Percentiles rank a stretch among this genome's conserved stretches.
These are phyloP conservation scores for Phytophthora sojae DNA, from an alignment of 352 stramenopile genomes.

Conservation along the genomic window DNA sequence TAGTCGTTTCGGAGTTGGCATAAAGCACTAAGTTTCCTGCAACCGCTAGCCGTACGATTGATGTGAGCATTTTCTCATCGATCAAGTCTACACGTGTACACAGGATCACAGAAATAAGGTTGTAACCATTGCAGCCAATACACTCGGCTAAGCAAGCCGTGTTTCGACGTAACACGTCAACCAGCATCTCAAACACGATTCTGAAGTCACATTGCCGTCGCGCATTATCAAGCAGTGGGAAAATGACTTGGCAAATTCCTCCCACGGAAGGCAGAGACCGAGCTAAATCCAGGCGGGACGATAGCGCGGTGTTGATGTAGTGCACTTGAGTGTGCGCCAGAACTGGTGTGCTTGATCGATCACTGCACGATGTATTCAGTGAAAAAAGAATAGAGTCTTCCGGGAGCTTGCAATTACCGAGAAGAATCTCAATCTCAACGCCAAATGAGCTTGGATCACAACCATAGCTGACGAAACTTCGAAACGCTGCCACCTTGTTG, in stretches of 20 bases:
- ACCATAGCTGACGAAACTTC: constrained; percentile 62
- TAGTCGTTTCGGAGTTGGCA: constrained; percentile 5
- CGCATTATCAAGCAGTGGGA: constrained; percentile 68
- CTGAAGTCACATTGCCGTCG: constrained; percentile 56
- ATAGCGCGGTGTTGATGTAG: constrained; percentile 61
- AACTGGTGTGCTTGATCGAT: constrained; percentile 31
- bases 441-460: constrained; percentile 72
- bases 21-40: constrained; percentile 44
- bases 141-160: constrained; percentile 68
- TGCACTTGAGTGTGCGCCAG: constrained; percentile 52
- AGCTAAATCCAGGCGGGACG: constrained; percentile 58
- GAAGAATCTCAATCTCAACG: constrained; percentile 60
- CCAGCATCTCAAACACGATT: constrained; percentile 56
- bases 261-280: constrained; percentile 69
- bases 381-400: constrained; percentile 69
- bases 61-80: constrained; percentile 54
- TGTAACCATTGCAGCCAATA: constrained; percentile 64
- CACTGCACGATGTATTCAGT: constrained; percentile 61
- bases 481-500: constrained; percentile 50
- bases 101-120: constrained; percentile 57
- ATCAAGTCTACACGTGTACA: constrained; percentile 52
- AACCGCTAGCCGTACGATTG: constrained; percentile 55
- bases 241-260: constrained; percentile 60
- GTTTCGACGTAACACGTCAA: constrained; percentile 60
- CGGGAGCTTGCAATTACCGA: constrained; percentile 66